Evolutionary conservation across 2,329 filamentous ascomycete species (phyloP).

Genomic region (Gnomoniopsis smithogilvyi): DNA sequence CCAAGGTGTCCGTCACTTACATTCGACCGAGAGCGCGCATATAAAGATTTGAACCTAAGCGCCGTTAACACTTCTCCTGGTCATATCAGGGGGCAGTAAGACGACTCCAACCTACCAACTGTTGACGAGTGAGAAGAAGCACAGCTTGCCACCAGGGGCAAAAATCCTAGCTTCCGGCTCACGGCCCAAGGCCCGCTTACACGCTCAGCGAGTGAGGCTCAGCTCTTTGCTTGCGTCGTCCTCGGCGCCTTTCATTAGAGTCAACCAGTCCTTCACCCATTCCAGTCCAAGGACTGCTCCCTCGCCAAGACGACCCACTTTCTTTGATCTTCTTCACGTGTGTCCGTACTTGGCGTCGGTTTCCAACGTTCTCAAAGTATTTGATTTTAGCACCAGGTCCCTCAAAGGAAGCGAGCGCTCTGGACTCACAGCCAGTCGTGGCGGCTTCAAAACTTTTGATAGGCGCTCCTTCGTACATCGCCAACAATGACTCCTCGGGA

Average conservation of each 20-base stretch:
- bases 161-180: background rate
- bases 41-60: too few relatives aligned
- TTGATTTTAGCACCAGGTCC: too few relatives aligned
- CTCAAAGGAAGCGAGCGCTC: too few relatives aligned
- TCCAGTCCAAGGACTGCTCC: background rate
- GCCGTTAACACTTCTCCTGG: too few relatives aligned
- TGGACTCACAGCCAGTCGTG: too few relatives aligned
- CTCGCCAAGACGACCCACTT: background rate
- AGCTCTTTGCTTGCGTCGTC: conserved; percentile 7
- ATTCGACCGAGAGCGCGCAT: too few relatives aligned
- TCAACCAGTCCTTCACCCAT: background rate
- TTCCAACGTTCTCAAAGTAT: background rate
- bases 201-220: conserved; percentile 8
- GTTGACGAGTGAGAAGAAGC: background rate
- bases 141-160: background rate
- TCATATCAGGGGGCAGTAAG: background rate
- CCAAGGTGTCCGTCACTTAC: too few relatives aligned
- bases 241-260: background rate
- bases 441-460: background rate
- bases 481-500: background rate
- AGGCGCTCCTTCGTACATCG: background rate
- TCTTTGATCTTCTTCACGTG: background rate
- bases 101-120: too few relatives aligned
- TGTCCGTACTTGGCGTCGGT: too few relatives aligned
- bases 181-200: background rate